phyloP scores from a whole-genome alignment of 2,329 filamentous ascomycete genomes.

The Emericellopsis atlantica region DNA sequence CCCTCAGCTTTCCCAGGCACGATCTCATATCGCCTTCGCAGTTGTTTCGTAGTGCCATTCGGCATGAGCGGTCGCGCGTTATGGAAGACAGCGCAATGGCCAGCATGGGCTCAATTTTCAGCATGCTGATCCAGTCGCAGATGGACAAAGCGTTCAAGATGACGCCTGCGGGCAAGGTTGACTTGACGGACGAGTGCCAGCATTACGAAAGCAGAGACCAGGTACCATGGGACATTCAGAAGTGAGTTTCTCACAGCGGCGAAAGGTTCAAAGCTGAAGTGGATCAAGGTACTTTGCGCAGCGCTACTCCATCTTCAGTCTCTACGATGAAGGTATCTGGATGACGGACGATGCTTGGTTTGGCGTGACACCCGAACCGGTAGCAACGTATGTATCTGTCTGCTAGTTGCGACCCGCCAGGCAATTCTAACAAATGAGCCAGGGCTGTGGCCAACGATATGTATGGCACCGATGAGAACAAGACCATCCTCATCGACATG shows the following conservation, averaged over 20 bases:
- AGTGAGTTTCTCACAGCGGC: constrained; percentile 39
- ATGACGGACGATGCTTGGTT: constrained; percentile 96
- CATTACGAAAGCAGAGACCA: constrained; percentile 62
- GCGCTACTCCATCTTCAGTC: constrained; percentile 74
- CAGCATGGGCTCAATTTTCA: neutral
- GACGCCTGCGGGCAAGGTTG: constrained; percentile 29
- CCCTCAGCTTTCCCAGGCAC: neutral
- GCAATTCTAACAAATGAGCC: constrained; percentile 5
- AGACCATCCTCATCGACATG: constrained; percentile 65
- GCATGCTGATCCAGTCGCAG: neutral
- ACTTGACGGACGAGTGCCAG: constrained; percentile 51
- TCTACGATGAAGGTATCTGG: constrained; percentile 77
- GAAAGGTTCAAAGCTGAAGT: neutral
- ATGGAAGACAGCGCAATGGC: neutral
- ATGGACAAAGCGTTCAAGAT: constrained; percentile 10
- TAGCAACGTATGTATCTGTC: constrained; percentile 54
- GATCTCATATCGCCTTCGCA: neutral
- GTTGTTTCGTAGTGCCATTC: neutral
- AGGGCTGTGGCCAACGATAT: constrained; percentile 70
- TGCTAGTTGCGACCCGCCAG: neutral
- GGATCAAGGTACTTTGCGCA: constrained; percentile 72
- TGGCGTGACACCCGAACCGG: constrained; percentile 85
- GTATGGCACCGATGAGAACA: constrained; percentile 36
- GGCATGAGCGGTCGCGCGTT: too few species aligned
- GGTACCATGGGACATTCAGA: constrained; percentile 74